A percentile compares a stretch with the other conserved stretches of the same genome.
These are phyloP conservation scores for Ogataea nitratoaversa DNA, from an alignment of 805 yeast genomes.

Conservation along the genomic window DNA sequence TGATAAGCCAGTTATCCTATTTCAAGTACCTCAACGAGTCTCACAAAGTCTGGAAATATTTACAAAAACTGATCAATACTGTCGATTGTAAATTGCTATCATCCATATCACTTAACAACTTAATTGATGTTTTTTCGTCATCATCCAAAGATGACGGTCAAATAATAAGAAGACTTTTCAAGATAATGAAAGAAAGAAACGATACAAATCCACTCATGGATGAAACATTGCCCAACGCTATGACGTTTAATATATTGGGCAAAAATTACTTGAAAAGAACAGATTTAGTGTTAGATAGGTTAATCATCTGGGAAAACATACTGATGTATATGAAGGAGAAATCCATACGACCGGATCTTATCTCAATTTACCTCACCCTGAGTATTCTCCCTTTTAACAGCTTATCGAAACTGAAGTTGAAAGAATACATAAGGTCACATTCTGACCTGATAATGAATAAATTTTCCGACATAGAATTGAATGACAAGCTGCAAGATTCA, in stretches of 20 bases:
- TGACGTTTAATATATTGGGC: conserved; percentile 20
- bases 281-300: conserved; percentile 10
- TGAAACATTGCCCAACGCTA: conserved; percentile 12
- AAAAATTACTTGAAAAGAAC: conserved; percentile 16
- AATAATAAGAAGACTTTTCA: conserved; percentile 24
- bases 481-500: conserved; percentile 13
- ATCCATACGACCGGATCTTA: conserved; percentile 15
- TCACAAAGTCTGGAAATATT: conserved; percentile 8
- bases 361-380: conserved; percentile 19
- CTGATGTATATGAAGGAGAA: conserved; percentile 11
- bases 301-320: conserved; percentile 14
- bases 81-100: no score
- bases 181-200: background rate
- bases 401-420: conserved; percentile 10
- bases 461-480: conserved; percentile 13
- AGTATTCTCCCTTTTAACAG: conserved; percentile 15
- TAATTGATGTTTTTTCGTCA: conserved; percentile 34
- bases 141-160: conserved; percentile 8
- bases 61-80: conserved; percentile 8
- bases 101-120: background rate
- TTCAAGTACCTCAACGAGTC: background rate
- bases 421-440: conserved; percentile 8
- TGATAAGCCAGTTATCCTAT: background rate
- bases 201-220: conserved; percentile 2
- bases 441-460: conserved; percentile 3